These are phyloP conservation scores for Colletotrichum sidae DNA, from an alignment of 2,329 filamentous ascomycete species.

Conservation along the genomic window DNA sequence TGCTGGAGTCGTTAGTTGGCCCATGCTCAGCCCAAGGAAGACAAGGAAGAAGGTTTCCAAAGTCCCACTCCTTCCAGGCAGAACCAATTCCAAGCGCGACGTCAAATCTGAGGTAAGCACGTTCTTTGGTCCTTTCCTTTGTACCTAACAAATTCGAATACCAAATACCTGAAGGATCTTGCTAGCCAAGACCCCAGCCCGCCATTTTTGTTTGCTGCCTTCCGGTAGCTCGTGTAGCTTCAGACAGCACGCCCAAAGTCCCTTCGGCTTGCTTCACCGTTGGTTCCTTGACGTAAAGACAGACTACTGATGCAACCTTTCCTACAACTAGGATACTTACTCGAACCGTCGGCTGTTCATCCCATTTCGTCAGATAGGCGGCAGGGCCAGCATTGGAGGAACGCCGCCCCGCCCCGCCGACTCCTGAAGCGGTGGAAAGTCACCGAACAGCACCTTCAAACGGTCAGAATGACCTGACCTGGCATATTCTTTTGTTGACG, in stretches of 20 bases:
- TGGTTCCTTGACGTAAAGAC: too few species aligned
- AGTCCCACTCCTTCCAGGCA: background rate
- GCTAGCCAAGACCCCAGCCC: too few species aligned
- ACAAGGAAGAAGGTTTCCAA: too few species aligned
- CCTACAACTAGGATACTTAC: slow-evolving; percentile 5
- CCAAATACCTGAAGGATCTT: background rate
- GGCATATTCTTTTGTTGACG: too few species aligned
- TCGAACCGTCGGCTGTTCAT: slow-evolving; percentile 2
- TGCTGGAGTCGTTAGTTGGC: too few species aligned
- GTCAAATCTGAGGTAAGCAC: background rate
- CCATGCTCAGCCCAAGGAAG: too few species aligned
- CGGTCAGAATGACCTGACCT: too few species aligned
- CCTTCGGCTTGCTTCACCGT: too few species aligned
- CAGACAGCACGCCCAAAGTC: too few species aligned
- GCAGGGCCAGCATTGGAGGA: background rate
- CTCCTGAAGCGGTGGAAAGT: background rate
- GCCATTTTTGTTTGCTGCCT: too few species aligned
- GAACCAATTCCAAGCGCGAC: background rate
- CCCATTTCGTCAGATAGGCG: slow-evolving; percentile 11
- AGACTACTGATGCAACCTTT: background rate
- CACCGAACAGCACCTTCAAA: too few species aligned
- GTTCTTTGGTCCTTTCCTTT: background rate
- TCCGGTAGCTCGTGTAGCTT: too few species aligned
- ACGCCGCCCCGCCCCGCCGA: slow-evolving; percentile 25
- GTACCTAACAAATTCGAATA: background rate